Conservation (phyloP, 2,329 filamentous ascomycete species). For the Botryotinia globosa region DNA sequence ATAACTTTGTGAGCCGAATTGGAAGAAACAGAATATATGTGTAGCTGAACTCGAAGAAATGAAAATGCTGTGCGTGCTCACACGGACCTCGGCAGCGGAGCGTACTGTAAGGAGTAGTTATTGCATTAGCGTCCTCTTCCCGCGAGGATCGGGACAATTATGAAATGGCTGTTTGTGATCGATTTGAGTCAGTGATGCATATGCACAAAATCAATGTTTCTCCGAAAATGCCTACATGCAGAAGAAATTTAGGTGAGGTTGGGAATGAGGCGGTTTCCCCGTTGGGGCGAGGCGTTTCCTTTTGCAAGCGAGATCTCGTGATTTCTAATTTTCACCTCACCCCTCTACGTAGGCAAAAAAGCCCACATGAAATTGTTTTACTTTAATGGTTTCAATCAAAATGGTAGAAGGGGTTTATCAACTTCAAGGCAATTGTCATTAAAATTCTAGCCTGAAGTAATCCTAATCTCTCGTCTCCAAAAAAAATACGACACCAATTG, state of each 20-base stretch:
- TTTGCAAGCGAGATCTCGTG: constrained; percentile 1
- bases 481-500: background rate
- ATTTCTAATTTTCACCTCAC: background rate
- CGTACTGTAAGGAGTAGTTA: background rate
- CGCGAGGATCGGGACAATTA: background rate
- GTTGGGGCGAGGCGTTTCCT: background rate
- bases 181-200: background rate
- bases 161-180: background rate
- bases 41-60: constrained; percentile 2
- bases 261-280: background rate
- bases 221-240: background rate
- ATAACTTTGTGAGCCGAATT: too few species aligned
- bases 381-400: background rate
- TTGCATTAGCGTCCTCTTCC: background rate
- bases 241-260: background rate
- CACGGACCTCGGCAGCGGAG: background rate
- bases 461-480: background rate
- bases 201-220: background rate
- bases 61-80: background rate
- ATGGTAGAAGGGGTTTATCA: background rate
- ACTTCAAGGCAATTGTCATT: background rate
- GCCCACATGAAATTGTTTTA: background rate
- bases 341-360: background rate
- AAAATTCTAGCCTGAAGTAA: constrained; percentile 6
- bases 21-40: background rate